Evolutionary conservation across 2,329 filamentous ascomycete species (phyloP).

Genomic region (Annulohypoxylon truncatum): DNA sequence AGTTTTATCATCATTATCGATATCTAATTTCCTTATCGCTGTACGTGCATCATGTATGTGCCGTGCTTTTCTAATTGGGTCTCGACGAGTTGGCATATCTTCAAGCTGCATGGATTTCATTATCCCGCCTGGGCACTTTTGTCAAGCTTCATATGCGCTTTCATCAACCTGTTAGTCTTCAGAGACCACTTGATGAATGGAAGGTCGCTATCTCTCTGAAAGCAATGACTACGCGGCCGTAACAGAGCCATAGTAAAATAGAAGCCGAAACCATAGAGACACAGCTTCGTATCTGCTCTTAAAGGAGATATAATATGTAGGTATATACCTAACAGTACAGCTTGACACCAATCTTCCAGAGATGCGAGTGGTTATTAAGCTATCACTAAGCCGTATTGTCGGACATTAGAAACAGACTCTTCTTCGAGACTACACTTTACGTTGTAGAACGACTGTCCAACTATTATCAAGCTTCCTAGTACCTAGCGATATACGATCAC

Average conservation of each 20-base stretch:
- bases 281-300: neutral
- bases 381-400: neutral
- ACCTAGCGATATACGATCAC: neutral
- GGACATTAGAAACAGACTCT: neutral
- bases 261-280: neutral
- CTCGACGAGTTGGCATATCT: neutral
- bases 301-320: neutral
- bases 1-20: slow-evolving; percentile 21
- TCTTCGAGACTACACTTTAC: neutral
- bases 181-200: neutral
- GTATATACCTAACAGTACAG: too few relatives aligned
- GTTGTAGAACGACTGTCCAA: too few relatives aligned
- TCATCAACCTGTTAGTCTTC: neutral
- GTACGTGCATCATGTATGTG: neutral
- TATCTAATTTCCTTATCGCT: slow-evolving; percentile 14
- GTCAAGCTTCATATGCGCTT: neutral
- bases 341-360: too few relatives aligned
- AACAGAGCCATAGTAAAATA: neutral
- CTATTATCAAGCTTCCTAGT: neutral
- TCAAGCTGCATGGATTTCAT: neutral
- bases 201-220: neutral
- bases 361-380: too few relatives aligned
- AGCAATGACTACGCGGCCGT: neutral
- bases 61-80: neutral
- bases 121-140: neutral